These are phyloP conservation scores for Fulvia fulva DNA, from an alignment of 2,329 filamentous ascomycete genomes.

Conservation along the genomic window DNA sequence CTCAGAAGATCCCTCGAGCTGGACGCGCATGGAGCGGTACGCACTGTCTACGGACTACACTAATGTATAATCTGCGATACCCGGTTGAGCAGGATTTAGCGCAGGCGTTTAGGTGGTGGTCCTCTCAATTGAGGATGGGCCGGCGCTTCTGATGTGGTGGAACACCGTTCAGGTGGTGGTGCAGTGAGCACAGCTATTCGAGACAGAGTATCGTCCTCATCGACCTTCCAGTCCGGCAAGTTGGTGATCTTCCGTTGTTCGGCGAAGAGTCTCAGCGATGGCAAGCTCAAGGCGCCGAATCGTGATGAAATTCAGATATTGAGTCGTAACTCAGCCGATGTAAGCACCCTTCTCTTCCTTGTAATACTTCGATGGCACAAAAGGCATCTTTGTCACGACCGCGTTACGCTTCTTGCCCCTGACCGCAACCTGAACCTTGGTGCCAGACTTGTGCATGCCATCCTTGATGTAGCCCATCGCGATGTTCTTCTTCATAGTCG, in stretches of 20 bases:
- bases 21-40: not conserved
- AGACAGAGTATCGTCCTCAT: not conserved
- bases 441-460: conserved; percentile 78
- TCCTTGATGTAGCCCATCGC: conserved; percentile 90
- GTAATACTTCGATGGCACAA: conserved; percentile 75
- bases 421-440: conserved; percentile 72
- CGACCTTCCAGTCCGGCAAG: not conserved
- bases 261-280: not conserved
- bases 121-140: not conserved
- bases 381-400: conserved; percentile 82
- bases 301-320: not conserved
- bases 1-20: not conserved
- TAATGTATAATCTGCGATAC: not conserved
- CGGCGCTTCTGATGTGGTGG: not conserved
- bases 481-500: conserved; percentile 82
- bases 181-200: not conserved
- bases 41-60: not conserved
- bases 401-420: conserved; percentile 72
- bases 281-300: not conserved
- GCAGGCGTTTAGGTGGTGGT: not conserved
- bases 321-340: not conserved
- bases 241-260: not conserved
- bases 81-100: not conserved
- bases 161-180: not conserved
- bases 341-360: conserved; percentile 33